Conservation (phyloP, 768 basidiomycete genomes). For the Filobasidium wieringae region DNA sequence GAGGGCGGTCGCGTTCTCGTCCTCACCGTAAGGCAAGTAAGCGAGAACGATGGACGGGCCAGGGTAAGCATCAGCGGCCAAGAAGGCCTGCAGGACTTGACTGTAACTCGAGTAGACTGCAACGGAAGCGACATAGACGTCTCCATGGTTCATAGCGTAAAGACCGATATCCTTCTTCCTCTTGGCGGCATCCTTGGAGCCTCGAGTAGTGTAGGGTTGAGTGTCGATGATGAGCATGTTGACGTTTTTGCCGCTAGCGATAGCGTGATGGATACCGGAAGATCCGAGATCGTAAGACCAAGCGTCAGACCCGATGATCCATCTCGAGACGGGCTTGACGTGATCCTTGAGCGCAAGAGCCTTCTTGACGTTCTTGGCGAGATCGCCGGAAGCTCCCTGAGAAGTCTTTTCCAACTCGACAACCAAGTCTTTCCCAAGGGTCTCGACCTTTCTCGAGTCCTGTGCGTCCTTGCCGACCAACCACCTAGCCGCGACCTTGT, state of each 20-base stretch:
- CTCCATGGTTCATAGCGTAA: conserved; percentile 97
- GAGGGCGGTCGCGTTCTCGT: conserved; percentile 64
- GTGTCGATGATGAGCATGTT: conserved; percentile 95
- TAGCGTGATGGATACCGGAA: conserved; percentile 86
- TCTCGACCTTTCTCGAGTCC: conserved; percentile 47
- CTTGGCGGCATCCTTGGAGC: conserved; percentile 55
- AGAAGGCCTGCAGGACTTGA: conserved; percentile 78
- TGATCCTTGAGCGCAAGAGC: conserved; percentile 52
- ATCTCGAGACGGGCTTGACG: conserved; percentile 61
- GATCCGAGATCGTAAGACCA: conserved; percentile 97
- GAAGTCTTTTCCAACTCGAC: conserved; percentile 7
- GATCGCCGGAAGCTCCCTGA: conserved; percentile 24
- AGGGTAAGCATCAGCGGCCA: conserved; percentile 77
- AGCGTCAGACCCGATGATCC: conserved; percentile 97
- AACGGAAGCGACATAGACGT: conserved; percentile 87
- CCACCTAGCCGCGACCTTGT: conserved; percentile 63
- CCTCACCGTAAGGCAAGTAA: conserved; percentile 72
- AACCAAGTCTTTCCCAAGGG: conserved; percentile 46
- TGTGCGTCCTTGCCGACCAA: conserved; percentile 59
- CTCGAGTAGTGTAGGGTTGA: conserved; percentile 70
- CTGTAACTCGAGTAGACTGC: conserved; percentile 93
- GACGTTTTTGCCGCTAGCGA: conserved; percentile 78
- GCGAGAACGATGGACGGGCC: conserved; percentile 89
- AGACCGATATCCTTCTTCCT: conserved; percentile 93
- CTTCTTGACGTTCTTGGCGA: conserved; percentile 42